Conservation (phyloP, 805 yeast species). For the Starmerella vitae region DNA sequence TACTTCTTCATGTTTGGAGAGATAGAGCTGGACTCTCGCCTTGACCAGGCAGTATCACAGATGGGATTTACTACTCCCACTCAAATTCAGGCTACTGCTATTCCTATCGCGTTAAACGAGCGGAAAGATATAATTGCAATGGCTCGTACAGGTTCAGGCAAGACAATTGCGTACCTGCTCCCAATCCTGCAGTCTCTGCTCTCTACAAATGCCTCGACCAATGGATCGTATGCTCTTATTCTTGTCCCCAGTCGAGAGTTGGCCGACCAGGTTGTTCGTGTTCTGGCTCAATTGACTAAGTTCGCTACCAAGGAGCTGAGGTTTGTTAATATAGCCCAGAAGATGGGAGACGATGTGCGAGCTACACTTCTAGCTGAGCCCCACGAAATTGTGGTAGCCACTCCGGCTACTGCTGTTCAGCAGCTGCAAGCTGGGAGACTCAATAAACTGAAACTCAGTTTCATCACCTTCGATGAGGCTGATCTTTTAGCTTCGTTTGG, state of each 20-base stretch:
- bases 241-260: conserved; percentile 90
- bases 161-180: conserved; percentile 78
- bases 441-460: conserved; percentile 44
- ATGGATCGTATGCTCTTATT: conserved; percentile 32
- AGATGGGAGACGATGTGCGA: conserved; percentile 52
- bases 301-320: conserved; percentile 58
- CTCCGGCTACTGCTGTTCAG: conserved; percentile 66
- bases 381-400: conserved; percentile 74
- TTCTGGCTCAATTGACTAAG: conserved; percentile 51
- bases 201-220: conserved; percentile 28
- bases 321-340: conserved; percentile 51
- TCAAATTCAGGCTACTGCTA: conserved; percentile 77
- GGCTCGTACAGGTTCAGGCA: conserved; percentile 93
- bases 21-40: conserved; percentile 67
- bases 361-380: conserved; percentile 52
- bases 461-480: conserved; percentile 85
- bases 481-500: conserved; percentile 85
- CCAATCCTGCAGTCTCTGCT: conserved; percentile 76
- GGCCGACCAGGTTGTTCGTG: conserved; percentile 67
- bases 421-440: conserved; percentile 34
- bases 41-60: conserved; percentile 69
- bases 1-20: conserved; percentile 48
- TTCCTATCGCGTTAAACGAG: conserved; percentile 80
- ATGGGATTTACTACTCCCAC: conserved; percentile 80
- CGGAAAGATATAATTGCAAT: conserved; percentile 85